Conservation (phyloP, 331 rosid genomes). For the Spiraea crenata region DNA sequence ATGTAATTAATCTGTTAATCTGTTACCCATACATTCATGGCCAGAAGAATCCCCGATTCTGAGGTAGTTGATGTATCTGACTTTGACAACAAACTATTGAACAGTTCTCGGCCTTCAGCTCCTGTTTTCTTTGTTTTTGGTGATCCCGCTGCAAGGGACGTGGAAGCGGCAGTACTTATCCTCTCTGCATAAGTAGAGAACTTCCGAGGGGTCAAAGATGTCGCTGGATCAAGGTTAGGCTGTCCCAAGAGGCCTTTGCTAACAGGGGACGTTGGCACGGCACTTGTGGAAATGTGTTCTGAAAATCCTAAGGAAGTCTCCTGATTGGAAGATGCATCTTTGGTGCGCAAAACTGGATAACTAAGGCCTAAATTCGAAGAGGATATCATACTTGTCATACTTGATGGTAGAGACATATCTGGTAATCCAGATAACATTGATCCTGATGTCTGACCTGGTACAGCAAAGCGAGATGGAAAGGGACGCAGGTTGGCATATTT, state of each 20-base stretch:
- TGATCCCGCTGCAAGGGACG: constrained; percentile 68
- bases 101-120: constrained; percentile 79
- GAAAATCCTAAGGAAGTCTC: constrained; percentile 62
- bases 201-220: constrained; percentile 59
- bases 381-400: constrained; percentile 39
- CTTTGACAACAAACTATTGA: constrained; percentile 61
- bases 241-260: constrained; percentile 65
- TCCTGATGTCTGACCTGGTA: constrained; percentile 62
- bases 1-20: constrained; percentile 26
- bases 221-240: constrained; percentile 53
- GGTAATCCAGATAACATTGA: constrained; percentile 65
- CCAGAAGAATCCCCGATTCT: constrained; percentile 52
- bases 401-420: constrained; percentile 52
- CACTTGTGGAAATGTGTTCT: constrained; percentile 46
- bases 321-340: constrained; percentile 61
- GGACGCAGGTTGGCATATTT: constrained; percentile 57
- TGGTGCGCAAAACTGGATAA: constrained; percentile 58
- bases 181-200: constrained; percentile 95
- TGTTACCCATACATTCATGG: constrained; percentile 56
- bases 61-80: constrained; percentile 50
- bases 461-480: constrained; percentile 76
- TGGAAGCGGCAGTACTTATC: constrained; percentile 72
- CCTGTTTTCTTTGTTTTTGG: constrained; percentile 93
- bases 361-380: constrained; percentile 47
- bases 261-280: constrained; percentile 53